Evolutionary conservation across 73 alveolate species (phyloP).

Genomic region (Tetrahymena elliotti): DNA sequence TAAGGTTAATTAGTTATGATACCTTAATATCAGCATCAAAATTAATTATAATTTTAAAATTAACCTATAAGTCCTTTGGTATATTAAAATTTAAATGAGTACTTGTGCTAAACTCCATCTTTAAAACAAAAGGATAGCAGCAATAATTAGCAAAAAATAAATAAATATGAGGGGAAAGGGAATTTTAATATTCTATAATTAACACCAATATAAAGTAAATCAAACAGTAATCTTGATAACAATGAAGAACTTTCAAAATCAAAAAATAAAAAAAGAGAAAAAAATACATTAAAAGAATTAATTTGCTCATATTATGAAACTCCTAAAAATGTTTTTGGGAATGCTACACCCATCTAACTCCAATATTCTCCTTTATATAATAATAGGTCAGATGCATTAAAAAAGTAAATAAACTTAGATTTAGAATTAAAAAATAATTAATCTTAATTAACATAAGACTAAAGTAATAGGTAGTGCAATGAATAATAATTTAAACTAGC

Average conservation of each 20-base stretch:
- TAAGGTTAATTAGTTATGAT: background rate
- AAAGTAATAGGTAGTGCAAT: no score
- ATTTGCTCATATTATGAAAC: background rate
- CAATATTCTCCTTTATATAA: background rate
- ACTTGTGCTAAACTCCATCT: background rate
- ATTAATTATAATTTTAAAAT: no score
- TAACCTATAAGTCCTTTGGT: background rate
- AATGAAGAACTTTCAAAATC: background rate
- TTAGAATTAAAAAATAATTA: background rate
- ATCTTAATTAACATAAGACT: background rate
- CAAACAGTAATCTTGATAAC: background rate
- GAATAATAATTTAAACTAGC: background rate
- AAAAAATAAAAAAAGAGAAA: background rate
- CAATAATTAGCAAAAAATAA: background rate
- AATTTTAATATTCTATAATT: background rate
- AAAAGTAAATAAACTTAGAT: background rate
- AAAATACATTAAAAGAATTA: background rate
- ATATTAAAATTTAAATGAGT: background rate
- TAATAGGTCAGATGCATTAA: background rate
- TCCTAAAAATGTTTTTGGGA: background rate
- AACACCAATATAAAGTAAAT: background rate
- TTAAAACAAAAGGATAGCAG: background rate
- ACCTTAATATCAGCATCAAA: background rate
- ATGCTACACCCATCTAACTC: background rate
- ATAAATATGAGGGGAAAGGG: background rate